Evolutionary conservation across 345 rosid species (phyloP), one percentile per base, ranked within the genome.

Genomic region (Pelargonium nanum): DNA sequence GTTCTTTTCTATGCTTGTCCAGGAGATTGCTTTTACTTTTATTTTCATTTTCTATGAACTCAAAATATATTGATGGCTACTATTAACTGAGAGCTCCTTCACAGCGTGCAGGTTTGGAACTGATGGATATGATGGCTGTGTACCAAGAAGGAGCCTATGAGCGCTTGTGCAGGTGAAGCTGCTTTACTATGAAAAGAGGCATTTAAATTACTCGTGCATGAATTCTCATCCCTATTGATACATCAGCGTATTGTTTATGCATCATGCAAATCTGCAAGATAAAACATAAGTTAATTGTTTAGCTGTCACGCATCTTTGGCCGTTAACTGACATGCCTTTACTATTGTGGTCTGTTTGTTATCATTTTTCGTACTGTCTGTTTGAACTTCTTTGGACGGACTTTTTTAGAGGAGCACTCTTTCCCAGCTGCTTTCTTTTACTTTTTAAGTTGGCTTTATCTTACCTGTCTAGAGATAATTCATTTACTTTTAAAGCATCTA

Each of bases 121-220:
- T 93, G 68, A 93, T 93, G 99, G 96, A 90, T 79, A 88, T 93
- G 91, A 93, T 93, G 99, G 95, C 97, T 34, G 83, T 85, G 71
- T 84, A 87, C 75, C 99, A 89, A 77, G 99, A 93, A 80, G 99
- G 99, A 73, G 99, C 97, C 17, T 93, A 87, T 73, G 97, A 93
- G 69, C 95, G 96, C 34, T 85, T 93, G 22, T 93, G 99, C 89
- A 87, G 99, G 99, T 89, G 68, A 71, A 22, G 30, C 53, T 4
- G 45, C 63, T 64, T 7, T 32, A 26, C 20, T 19, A 26, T 54
- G 16, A 8, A 54, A 24, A 55, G 24, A 58, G 21, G 45, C 57
- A 52, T 50, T 40, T 55, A 34, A 23, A 53, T 19, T 9, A 25
- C 20, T 6, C 25, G 15, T n/a, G 26, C 57, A 21, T 53, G 24